Conservation (phyloP, 2,329 filamentous ascomycete species). For the Pseudogymnoascus pannorum region DNA sequence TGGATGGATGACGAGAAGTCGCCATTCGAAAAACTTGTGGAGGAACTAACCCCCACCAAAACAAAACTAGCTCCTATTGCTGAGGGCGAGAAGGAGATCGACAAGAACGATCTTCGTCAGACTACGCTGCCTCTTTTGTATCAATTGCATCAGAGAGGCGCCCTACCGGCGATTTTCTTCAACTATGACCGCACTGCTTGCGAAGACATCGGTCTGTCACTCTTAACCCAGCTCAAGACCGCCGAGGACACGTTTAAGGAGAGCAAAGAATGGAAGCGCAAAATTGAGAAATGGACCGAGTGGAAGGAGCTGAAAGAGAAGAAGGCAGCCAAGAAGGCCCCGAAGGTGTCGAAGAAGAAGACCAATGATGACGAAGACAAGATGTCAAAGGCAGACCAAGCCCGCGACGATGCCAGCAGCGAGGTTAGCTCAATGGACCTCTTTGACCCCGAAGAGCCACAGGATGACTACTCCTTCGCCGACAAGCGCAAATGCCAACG, state of each 20-base stretch:
- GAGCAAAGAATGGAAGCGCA: slow-evolving; percentile 52
- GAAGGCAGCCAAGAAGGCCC: slow-evolving; percentile 36
- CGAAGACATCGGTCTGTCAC: slow-evolving; percentile 46
- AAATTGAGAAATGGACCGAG: slow-evolving; percentile 49
- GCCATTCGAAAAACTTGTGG: slow-evolving; percentile 37
- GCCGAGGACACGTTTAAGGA: slow-evolving; percentile 52
- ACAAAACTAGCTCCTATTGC: slow-evolving; percentile 3
- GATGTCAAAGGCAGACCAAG: slow-evolving; percentile 47
- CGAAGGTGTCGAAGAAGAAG: slow-evolving; percentile 34
- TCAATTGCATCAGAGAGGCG: slow-evolving; percentile 54
- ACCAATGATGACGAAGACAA: slow-evolving; percentile 39
- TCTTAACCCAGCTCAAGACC: slow-evolving; percentile 46
- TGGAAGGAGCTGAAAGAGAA: slow-evolving; percentile 43
- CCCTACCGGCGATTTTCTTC: slow-evolving; percentile 68
- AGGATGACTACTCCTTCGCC: slow-evolving; percentile 59
- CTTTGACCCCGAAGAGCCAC: slow-evolving; percentile 60
- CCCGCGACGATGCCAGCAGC: slow-evolving; percentile 47
- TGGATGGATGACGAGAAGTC: slow-evolving; percentile 52
- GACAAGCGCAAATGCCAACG: slow-evolving; percentile 50
- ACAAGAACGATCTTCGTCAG: slow-evolving; percentile 29
- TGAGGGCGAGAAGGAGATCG: slow-evolving; percentile 13
- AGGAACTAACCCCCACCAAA: slow-evolving; percentile 34
- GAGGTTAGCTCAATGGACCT: slow-evolving; percentile 52
- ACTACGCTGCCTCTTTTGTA: slow-evolving; percentile 51
- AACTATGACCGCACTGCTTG: slow-evolving; percentile 65